Conservation (phyloP, 768 basidiomycete genomes). For the Serendipita sp. region DNA sequence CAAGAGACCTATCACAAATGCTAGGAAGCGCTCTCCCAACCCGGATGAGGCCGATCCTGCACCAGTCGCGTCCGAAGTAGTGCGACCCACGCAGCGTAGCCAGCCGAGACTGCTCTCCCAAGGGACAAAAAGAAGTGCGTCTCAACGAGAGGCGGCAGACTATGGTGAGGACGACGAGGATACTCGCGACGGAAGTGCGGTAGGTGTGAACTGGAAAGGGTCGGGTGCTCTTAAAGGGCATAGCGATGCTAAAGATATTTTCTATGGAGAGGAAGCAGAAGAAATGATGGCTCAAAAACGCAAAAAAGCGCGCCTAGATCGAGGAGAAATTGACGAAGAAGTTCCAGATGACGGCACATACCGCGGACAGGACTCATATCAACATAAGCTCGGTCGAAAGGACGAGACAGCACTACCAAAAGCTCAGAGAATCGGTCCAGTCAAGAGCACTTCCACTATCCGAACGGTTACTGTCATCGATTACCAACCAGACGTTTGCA, state of each 20-base stretch:
- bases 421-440: conserved; percentile 72
- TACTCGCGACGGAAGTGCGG: conserved; percentile 25
- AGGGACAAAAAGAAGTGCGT: conserved; percentile 47
- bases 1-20: conserved; percentile 56
- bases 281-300: conserved; percentile 56
- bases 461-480: conserved; percentile 89
- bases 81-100: conserved; percentile 57
- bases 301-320: conserved; percentile 35
- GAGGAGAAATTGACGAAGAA: conserved; percentile 38
- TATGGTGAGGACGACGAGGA: conserved; percentile 36
- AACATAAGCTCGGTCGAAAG: conserved; percentile 61
- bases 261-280: conserved; percentile 70
- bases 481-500: conserved; percentile 98
- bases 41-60: conserved; percentile 27
- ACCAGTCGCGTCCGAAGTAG: conserved; percentile 41
- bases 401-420: conserved; percentile 55
- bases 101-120: conserved; percentile 57
- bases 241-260: conserved; percentile 52
- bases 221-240: conserved; percentile 52
- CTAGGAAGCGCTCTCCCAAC: conserved; percentile 58
- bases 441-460: conserved; percentile 61
- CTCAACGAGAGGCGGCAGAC: conserved; percentile 32
- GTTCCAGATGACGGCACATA: conserved; percentile 61
- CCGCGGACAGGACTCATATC: conserved; percentile 68
- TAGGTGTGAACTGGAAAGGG: conserved; percentile 58